Evolutionary conservation across 306 rosid species (phyloP).

Genomic region (Glycine soja): DNA sequence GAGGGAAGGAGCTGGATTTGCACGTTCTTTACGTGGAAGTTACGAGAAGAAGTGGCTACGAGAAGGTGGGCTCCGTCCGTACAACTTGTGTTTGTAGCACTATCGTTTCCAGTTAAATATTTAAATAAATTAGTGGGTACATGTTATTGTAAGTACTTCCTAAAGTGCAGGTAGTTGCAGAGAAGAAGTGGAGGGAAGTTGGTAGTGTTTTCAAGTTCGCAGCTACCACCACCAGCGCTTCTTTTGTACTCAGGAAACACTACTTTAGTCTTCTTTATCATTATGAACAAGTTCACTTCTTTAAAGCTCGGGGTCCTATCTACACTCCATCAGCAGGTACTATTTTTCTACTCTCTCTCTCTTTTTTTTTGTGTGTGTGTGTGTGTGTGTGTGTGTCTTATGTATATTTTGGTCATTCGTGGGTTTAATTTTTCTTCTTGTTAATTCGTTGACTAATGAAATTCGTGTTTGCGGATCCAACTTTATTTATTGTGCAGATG

Average conservation of each 20-base stretch:
- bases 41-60: slow-evolving; percentile 88
- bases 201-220: slow-evolving; percentile 83
- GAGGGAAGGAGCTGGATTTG: slow-evolving; percentile 96
- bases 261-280: slow-evolving; percentile 81
- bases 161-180: slow-evolving; percentile 76
- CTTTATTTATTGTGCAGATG: slow-evolving; percentile 48
- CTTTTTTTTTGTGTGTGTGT: no score
- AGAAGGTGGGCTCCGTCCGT: slow-evolving; percentile 61
- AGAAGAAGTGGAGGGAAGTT: slow-evolving; percentile 99
- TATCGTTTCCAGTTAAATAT: neutral
- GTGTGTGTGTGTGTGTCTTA: no score
- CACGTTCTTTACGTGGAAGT: slow-evolving; percentile 88
- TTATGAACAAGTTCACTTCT: slow-evolving; percentile 89
- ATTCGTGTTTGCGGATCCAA: neutral
- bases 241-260: slow-evolving; percentile 88
- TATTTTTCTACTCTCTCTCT: no score
- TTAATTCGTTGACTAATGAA: neutral
- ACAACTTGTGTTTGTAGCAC: neutral
- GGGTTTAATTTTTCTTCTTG: no score
- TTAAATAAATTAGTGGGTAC: no score
- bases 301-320: slow-evolving; percentile 68
- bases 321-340: slow-evolving; percentile 67
- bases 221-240: slow-evolving; percentile 92
- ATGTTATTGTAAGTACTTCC: no score
- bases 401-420: no score